Base-by-base conservation (phyloP, 495 filamentous ascomycete species). In the Podospora australis region DNA sequence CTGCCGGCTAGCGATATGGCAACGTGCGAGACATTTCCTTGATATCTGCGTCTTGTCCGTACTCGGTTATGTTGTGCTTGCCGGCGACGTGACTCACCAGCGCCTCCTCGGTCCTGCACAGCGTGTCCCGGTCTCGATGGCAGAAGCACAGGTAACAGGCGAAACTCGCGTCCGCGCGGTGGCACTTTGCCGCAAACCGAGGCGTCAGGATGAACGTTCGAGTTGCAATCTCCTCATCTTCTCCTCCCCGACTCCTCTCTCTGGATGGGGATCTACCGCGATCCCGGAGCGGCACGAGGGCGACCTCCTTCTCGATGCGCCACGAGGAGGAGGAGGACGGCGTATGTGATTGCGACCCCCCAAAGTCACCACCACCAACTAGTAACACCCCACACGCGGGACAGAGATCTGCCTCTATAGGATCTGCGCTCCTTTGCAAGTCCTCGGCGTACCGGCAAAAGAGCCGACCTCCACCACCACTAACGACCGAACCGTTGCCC, bases 111-210 rank as follows among this genome's bases (percentile, higher is more conserved):
- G 45, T 39, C 35, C 42, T 39, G 24, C 57, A 64, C 3, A 69
- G 19, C 10, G 63, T 62, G 40, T 68, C 66, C 22, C 53, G 39
- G 19, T 65, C 54, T 5, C 64, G 44, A 39, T 58, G 10, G 5
- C 39, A 28, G 10, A 47, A 48, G 39, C 64, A 69, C 11, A 69
- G 29, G 17, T 44, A 60, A 30, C 66, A 69, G 7, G 64, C 55
- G 28, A 53, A 69, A 5, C 63, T 62, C 11, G 48, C 43, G 2
- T 28, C 22, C 9, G 40, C 22, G 2, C 63, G 57, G 34, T 69
- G 66, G 16, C 66, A 69, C 46, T 69, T 69, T 26, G 58, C 54
- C 8, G 67, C 26, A 41, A 69, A 69, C 16, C 64, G 53, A 13
- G 52, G 45, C 13, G 59, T 65, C 14, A 67, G 26, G 38, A 58